These are phyloP conservation scores for Austropuccinia psidii DNA, from an alignment of 1,284 basidiomycete species.

Conservation along the genomic window DNA sequence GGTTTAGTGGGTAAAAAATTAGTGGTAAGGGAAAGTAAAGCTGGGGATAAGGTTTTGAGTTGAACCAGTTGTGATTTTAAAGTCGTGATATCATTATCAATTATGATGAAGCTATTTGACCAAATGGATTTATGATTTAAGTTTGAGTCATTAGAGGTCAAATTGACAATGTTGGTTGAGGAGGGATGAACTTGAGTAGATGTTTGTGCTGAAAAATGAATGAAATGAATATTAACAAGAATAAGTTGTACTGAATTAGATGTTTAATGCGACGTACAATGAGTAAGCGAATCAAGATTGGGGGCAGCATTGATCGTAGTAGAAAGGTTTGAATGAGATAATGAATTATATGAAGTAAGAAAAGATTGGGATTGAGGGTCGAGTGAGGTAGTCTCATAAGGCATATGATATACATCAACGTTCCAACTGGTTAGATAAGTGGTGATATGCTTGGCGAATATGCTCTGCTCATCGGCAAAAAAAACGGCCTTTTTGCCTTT, in stretches of 20 bases:
- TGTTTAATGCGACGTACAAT: neutral
- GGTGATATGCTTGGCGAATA: slow-evolving; percentile 80
- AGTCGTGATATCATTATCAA: slow-evolving; percentile 25
- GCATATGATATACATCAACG: slow-evolving; percentile 73
- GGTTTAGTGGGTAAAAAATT: neutral
- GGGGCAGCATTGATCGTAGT: too few relatives aligned
- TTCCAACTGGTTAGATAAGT: slow-evolving; percentile 89
- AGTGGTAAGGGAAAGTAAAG: neutral
- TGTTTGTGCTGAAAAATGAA: neutral
- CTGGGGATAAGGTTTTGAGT: slow-evolving; percentile 11
- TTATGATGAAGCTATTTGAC: slow-evolving; percentile 31
- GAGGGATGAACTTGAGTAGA: neutral
- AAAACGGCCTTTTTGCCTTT: slow-evolving; percentile 71
- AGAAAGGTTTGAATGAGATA: too few relatives aligned
- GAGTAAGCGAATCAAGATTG: neutral
- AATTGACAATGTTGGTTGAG: neutral
- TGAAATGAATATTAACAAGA: neutral
- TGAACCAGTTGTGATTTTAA: slow-evolving; percentile 20
- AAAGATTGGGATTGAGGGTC: too few relatives aligned
- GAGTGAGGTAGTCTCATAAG: slow-evolving; percentile 2
- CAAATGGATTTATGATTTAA: slow-evolving; percentile 4
- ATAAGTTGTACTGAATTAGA: neutral
- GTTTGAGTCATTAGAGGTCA: neutral
- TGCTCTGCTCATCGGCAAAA: slow-evolving; percentile 69
- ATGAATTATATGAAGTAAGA: too few relatives aligned